phyloP scores from a whole-genome alignment of 2,329 filamentous ascomycete species.

The Calonectria pseudoturangicola region DNA sequence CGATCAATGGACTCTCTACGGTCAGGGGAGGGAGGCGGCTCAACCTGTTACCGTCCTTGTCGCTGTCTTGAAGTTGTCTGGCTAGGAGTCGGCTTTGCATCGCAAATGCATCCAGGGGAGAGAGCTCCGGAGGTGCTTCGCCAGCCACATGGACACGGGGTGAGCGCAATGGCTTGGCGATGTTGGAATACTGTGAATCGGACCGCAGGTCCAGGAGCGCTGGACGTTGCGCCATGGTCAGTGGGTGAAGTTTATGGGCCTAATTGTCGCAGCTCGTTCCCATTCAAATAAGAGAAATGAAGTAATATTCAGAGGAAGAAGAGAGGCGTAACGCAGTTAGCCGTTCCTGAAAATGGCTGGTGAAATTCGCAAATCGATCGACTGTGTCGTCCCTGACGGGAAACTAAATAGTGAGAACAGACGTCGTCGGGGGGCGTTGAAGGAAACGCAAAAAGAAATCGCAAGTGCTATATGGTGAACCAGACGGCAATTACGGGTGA shows the following conservation, averaged over 20 bases:
- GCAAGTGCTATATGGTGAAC: conserved; percentile 21
- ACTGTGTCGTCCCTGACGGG: conserved; percentile 2
- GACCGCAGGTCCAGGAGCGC: conserved; percentile 76
- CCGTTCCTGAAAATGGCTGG: conserved; percentile 6
- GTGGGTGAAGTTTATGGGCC: conserved; percentile 40
- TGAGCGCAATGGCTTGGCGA: conserved; percentile 77
- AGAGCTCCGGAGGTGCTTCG: conserved; percentile 90
- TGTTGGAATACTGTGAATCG: conserved; percentile 71
- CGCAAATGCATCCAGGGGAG: conserved; percentile 95
- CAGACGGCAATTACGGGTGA: conserved; percentile 4
- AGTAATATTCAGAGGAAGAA: background rate
- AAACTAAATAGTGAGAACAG: background rate
- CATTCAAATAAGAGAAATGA: conserved; percentile 44
- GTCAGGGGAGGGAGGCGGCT: conserved; percentile 90
- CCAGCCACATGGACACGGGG: conserved; percentile 86
- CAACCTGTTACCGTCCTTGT: conserved; percentile 84
- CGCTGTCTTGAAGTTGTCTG: conserved; percentile 88
- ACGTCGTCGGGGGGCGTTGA: conserved; percentile 2
- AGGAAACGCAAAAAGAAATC: background rate
- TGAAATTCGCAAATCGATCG: conserved; percentile 24
- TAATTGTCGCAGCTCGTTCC: conserved; percentile 40
- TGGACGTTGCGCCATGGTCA: conserved; percentile 73
- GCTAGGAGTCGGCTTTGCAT: conserved; percentile 92
- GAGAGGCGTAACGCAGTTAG: background rate
- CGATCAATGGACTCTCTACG: conserved; percentile 85